Evolutionary conservation across 306 rosid species (phyloP).

Genomic region (Abrus pulchellus): DNA sequence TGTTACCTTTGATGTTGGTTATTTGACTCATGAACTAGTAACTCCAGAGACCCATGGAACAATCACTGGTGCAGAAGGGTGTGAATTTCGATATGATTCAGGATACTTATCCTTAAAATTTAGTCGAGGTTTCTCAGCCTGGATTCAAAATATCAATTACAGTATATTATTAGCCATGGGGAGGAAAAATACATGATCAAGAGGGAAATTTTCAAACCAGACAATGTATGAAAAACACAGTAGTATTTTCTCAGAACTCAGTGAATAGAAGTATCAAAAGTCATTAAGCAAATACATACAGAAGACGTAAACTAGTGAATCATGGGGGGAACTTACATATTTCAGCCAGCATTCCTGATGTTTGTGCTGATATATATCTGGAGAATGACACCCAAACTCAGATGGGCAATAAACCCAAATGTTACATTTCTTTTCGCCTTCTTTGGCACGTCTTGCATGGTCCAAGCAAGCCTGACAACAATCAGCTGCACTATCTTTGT

Average conservation of each 20-base stretch:
- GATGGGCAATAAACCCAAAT: constrained; percentile 96
- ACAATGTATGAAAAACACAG: not conserved
- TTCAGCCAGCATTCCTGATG: constrained; percentile 95
- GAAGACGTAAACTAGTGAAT: constrained; percentile 19
- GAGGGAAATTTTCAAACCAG: constrained; percentile 46
- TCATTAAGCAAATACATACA: constrained; percentile 7
- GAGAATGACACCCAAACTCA: constrained; percentile 89
- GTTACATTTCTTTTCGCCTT: constrained; percentile 82
- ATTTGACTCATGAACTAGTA: constrained; percentile 46
- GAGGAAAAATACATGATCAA: not conserved
- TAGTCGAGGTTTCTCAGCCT: constrained; percentile 81
- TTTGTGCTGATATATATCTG: constrained; percentile 86
- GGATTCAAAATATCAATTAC: constrained; percentile 49
- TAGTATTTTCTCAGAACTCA: not conserved
- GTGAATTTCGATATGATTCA: constrained; percentile 69
- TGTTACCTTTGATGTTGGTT: constrained; percentile 38
- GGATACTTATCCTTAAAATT: constrained; percentile 85
- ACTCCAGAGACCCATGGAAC: constrained; percentile 97
- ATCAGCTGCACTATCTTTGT: constrained; percentile 96
- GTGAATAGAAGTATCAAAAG: constrained; percentile 15
- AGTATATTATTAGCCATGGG: constrained; percentile 42
- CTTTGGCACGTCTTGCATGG: constrained; percentile 76
- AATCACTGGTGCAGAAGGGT: constrained; percentile 72
- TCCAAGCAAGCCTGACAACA: constrained; percentile 96
- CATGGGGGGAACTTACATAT: constrained; percentile 66